Base-by-base conservation (phyloP, 2,329 filamentous ascomycete species). In the Huntiella moniliformis region DNA sequence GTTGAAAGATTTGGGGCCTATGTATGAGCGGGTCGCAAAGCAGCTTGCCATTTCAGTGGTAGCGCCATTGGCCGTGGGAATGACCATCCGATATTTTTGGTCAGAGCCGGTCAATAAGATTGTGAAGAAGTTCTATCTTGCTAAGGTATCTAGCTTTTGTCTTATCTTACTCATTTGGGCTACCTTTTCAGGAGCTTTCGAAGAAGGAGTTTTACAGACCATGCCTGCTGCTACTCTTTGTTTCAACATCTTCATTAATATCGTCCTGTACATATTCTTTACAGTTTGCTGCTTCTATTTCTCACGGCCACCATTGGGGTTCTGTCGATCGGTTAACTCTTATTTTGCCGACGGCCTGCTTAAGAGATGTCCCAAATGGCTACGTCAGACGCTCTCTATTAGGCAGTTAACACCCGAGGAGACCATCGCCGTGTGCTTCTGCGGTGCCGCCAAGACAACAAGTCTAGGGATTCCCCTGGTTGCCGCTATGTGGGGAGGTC, bases 401-500 rank as follows among this genome's bases (percentile, higher is more conserved):
- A 58, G 66, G 33, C 73, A 67, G 54, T 65, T 81, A 56, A 61
- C 68, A 0, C 69, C 68, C 34, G 68, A 71, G 48, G 74, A 82
- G 53, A 71, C 78, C 0, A 71, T 83, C 42, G 77, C 80, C 0
- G 72, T 82, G 11, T 82, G 78, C 53, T 83, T 83, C 58, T 82
- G 78, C 54, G 77, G 74, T 18, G 77, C 79, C 0, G 79, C 79
- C 11, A 85, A 85, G 59, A 82, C 79, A 2, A 77, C 78, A 1
- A 76, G 73, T 2, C 64, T 84, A 48, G 78, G 79, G 0, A 79
- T 84, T 5, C 79, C 79, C 0, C 57, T 84, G 22, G 67, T 74
- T 43, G 72, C 73, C 31, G 72, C 79, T 49, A 82, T 84, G 72
- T 84, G 77, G 64, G 62, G 64, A 11, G 64, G 70, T 11, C 60